A percentile compares a stretch with the other conserved stretches of the same genome.
Conservation (phyloP, 768 basidiomycete genomes). For the Tricholoma sp. region DNA sequence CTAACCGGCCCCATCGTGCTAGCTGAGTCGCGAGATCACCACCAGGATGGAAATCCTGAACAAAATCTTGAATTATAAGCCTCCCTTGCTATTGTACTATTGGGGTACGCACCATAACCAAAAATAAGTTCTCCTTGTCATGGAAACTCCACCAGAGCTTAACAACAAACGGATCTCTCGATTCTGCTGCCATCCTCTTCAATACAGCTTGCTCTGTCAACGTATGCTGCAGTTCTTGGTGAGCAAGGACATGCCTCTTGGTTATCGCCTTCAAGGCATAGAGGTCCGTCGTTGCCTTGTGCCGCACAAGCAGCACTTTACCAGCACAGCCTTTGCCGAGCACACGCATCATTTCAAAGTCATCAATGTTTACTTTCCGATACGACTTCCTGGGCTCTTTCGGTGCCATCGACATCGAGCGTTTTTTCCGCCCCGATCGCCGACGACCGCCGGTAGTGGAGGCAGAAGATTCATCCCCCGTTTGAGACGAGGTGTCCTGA, state of each 20-base stretch:
- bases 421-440: conserved; percentile 45
- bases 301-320: conserved; percentile 87
- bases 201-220: conserved; percentile 94
- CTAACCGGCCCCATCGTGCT: conserved; percentile 90
- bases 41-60: conserved; percentile 87
- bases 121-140: conserved; percentile 93
- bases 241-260: conserved; percentile 92
- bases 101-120: conserved; percentile 86
- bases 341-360: conserved; percentile 97
- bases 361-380: conserved; percentile 80
- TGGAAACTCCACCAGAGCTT: conserved; percentile 99
- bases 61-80: neutral
- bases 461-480: conserved; percentile 69
- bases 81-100: neutral
- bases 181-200: conserved; percentile 87
- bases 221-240: conserved; percentile 95
- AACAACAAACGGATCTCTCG: conserved; percentile 90
- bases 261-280: conserved; percentile 98
- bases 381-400: conserved; percentile 53
- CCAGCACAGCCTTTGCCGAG: conserved; percentile 97
- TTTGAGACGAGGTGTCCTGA: conserved; percentile 51
- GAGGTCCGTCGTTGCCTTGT: conserved; percentile 64
- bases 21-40: conserved; percentile 98
- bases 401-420: conserved; percentile 34
- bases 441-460: conserved; percentile 46